Percentiles rank a stretch among this genome's conserved stretches.
These are phyloP conservation scores for Sicyos baderoa DNA, from an alignment of 306 rosid genomes.

Conservation along the genomic window DNA sequence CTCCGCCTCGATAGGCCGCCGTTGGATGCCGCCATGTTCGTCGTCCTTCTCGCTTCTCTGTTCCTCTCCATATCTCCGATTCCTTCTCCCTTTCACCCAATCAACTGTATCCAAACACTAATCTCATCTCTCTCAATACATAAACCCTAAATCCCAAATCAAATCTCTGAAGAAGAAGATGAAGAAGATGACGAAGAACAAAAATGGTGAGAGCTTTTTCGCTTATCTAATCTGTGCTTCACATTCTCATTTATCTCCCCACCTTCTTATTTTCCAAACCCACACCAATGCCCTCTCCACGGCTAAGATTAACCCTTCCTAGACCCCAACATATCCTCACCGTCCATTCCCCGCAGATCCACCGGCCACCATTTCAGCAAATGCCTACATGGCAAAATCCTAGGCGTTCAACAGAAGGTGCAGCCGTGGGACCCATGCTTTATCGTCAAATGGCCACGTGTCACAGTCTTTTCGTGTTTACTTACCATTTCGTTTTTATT, in stretches of 20 bases:
- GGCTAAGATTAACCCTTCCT: constrained; percentile 40
- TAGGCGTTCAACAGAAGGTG: constrained; percentile 22
- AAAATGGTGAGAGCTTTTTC: no score
- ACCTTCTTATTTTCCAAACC: constrained; percentile 40
- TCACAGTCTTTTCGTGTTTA: constrained; percentile 21
- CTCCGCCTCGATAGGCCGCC: constrained; percentile 64
- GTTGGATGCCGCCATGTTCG: constrained; percentile 47
- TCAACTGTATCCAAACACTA: constrained; percentile 28
- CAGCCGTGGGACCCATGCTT: constrained; percentile 3
- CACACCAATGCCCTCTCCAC: constrained; percentile 48
- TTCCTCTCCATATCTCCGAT: constrained; percentile 70
- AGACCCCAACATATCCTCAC: constrained; percentile 27
- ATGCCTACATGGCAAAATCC: constrained; percentile 66
- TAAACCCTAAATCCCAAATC: constrained; percentile 23
- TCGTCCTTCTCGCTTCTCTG: constrained; percentile 61
- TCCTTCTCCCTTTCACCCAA: constrained; percentile 10
- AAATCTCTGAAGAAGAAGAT: background rate
- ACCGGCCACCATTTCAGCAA: constrained; percentile 18
- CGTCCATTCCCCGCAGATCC: constrained; percentile 27
- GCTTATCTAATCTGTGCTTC: constrained; percentile 10
- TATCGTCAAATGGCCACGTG: constrained; percentile 17
- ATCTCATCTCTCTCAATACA: constrained; percentile 14
- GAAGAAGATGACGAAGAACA: background rate
- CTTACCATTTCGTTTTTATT: constrained; percentile 31
- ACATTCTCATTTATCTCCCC: constrained; percentile 30